These are phyloP conservation scores for Hamigera avellanea DNA, from an alignment of 495 filamentous ascomycete genomes.

Conservation along the genomic window DNA sequence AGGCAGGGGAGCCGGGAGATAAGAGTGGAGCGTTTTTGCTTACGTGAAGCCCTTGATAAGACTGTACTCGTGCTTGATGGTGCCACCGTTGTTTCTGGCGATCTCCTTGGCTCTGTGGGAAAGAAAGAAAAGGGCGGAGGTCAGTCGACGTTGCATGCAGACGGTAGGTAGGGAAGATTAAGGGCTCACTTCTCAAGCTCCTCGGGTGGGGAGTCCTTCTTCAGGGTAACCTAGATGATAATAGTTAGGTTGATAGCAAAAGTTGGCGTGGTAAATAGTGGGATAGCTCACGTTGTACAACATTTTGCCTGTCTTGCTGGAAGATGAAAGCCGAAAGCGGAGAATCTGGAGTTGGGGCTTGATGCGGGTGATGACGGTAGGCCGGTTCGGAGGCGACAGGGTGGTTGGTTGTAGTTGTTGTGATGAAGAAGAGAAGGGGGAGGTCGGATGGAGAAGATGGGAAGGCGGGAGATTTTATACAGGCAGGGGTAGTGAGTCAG, in stretches of 20 bases:
- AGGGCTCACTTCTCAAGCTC: constrained; percentile 50
- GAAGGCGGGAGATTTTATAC: neutral
- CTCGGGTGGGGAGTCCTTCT: constrained; percentile 45
- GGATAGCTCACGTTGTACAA: neutral
- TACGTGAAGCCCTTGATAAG: constrained; percentile 91
- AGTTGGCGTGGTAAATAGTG: neutral
- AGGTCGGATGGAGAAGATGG: neutral
- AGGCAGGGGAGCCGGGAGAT: neutral
- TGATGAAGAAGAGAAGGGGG: neutral
- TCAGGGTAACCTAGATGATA: constrained; percentile 70
- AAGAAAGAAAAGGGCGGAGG: no score
- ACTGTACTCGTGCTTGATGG: constrained; percentile 69
- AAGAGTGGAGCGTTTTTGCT: constrained; percentile 17
- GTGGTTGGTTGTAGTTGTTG: no score
- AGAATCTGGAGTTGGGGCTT: no score
- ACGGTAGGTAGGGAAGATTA: neutral
- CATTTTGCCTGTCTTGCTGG: neutral
- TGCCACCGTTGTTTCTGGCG: constrained; percentile 59
- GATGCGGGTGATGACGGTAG: no score
- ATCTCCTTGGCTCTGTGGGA: constrained; percentile 57
- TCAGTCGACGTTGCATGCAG: neutral
- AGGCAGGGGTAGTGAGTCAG: no score
- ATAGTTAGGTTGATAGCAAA: constrained; percentile 1
- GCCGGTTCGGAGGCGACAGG: no score
- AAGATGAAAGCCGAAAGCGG: neutral